phyloP scores from a whole-genome alignment of 495 filamentous ascomycete genomes.

The Amphirosellinia nigrospora region DNA sequence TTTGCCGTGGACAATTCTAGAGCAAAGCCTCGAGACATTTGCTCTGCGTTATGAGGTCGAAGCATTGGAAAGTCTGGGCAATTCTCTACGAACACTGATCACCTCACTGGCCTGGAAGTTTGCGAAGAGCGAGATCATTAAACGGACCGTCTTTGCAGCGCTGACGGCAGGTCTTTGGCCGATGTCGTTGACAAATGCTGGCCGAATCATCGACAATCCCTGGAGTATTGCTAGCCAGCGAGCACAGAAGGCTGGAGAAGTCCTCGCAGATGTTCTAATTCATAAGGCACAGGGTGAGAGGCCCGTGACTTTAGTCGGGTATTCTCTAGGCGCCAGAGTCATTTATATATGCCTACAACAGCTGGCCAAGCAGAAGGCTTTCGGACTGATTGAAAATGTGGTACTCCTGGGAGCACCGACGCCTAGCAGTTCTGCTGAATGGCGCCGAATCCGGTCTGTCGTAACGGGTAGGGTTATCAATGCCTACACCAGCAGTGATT shows the following conservation, averaged over 20 bases:
- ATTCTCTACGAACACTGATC: constrained; percentile 75
- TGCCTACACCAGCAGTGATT: constrained; percentile 65
- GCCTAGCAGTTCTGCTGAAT: constrained; percentile 61
- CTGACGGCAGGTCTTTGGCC: constrained; percentile 80
- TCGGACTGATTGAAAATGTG: constrained; percentile 85
- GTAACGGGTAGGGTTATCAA: constrained; percentile 64
- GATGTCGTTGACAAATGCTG: constrained; percentile 76
- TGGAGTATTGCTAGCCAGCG: constrained; percentile 84
- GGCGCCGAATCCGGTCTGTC: constrained; percentile 62
- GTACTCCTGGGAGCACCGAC: constrained; percentile 85
- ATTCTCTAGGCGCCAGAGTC: constrained; percentile 87
- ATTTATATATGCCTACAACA: constrained; percentile 81
- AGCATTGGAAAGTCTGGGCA: constrained; percentile 77
- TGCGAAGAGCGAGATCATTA: constrained; percentile 79
- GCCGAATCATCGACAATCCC: constrained; percentile 86
- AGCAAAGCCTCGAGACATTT: constrained; percentile 76
- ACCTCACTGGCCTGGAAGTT: constrained; percentile 80
- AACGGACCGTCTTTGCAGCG: constrained; percentile 70
- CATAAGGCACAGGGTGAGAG: constrained; percentile 91
- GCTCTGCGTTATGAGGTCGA: constrained; percentile 86
- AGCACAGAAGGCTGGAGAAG: constrained; percentile 85
- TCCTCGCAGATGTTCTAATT: constrained; percentile 88
- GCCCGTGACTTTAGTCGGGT: constrained; percentile 87
- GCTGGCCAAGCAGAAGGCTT: constrained; percentile 77
- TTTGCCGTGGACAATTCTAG: constrained; percentile 79